phyloP scores from a whole-genome alignment of 768 basidiomycete species.

The Leccinum incarnatum region DNA sequence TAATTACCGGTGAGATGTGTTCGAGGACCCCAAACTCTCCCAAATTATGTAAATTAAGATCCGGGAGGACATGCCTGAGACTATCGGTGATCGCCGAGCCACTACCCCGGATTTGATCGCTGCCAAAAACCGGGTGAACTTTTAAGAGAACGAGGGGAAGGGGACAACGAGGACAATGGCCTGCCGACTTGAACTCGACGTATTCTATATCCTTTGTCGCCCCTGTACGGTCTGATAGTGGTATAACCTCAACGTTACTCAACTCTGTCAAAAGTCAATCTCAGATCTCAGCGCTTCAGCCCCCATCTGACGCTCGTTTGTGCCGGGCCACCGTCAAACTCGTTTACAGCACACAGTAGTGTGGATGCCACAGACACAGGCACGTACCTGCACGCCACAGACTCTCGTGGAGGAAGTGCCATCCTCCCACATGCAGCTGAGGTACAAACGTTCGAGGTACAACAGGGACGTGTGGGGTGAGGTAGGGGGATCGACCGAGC shows the following conservation, averaged over 20 bases:
- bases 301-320: too few relatives aligned
- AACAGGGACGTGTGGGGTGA: background rate
- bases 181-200: too few relatives aligned
- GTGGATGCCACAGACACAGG: background rate
- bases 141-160: background rate
- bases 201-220: background rate
- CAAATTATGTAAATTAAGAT: background rate
- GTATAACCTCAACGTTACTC: too few relatives aligned
- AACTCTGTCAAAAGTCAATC: background rate
- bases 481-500: background rate
- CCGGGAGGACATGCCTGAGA: background rate
- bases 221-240: too few relatives aligned
- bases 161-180: too few relatives aligned
- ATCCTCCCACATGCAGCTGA: background rate
- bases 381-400: background rate
- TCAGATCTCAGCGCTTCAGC: too few relatives aligned
- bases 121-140: background rate
- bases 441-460: background rate
- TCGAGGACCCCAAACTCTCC: background rate
- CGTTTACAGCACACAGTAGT: background rate
- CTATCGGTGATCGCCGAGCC: background rate
- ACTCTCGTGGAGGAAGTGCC: background rate
- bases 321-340: too few relatives aligned
- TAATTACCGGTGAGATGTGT: too few relatives aligned
- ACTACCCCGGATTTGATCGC: background rate